Evolutionary conservation across 2,329 filamentous ascomycete species (phyloP).

Genomic region (Ceratocystis eucalypticola): DNA sequence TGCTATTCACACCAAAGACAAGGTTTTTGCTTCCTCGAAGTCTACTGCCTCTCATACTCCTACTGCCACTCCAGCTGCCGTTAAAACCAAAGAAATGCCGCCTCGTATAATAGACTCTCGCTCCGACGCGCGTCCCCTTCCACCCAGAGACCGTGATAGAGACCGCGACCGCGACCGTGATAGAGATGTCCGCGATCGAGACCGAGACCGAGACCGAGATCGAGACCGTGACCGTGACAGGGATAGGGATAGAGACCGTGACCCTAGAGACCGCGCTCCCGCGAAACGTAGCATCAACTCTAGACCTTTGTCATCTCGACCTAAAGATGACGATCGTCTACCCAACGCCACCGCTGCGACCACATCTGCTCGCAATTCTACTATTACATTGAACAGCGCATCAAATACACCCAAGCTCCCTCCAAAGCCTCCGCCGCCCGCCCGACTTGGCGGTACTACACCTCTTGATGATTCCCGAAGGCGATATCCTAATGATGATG

Average conservation of each 20-base stretch:
- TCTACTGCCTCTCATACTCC: not conserved
- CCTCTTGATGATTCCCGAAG: constrained; percentile 3
- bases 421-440: constrained; percentile 12
- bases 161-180: constrained; percentile 8
- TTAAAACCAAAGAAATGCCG: constrained; percentile 2
- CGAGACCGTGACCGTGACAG: constrained; percentile 12
- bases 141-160: constrained; percentile 9
- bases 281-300: not conserved
- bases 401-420: constrained; percentile 11
- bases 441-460: not conserved
- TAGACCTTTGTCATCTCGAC: constrained; percentile 6
- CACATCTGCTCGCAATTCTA: not conserved
- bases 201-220: not conserved
- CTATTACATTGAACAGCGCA: not conserved
- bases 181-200: not conserved
- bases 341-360: not conserved
- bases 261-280: constrained; percentile 7
- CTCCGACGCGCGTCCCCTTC: not conserved
- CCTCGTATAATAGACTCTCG: constrained; percentile 1
- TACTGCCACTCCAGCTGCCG: not conserved
- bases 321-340: constrained; percentile 5
- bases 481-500: constrained; percentile 4
- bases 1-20: not conserved
- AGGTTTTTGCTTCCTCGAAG: not conserved
- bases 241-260: constrained; percentile 12